phyloP scores from a whole-genome alignment of 228 moss, liverwort and hornwort species.

The Sphagnum fallax region DNA sequence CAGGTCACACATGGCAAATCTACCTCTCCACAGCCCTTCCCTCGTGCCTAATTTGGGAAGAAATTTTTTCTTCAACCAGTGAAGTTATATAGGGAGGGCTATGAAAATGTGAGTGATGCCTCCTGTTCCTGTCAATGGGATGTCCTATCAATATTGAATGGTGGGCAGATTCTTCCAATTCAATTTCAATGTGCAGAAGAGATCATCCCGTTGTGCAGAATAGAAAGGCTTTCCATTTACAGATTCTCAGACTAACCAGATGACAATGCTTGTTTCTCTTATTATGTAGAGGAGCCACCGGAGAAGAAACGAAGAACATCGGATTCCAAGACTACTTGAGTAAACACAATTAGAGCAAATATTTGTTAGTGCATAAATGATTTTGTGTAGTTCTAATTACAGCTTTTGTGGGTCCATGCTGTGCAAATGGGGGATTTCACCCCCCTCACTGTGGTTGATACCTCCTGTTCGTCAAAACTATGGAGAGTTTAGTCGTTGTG shows the following conservation, averaged over 20 bases:
- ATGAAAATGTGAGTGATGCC: neutral
- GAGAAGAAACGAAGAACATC: constrained; percentile 7
- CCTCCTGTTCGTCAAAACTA: too few relatives aligned
- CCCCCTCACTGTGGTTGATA: too few relatives aligned
- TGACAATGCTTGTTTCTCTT: neutral
- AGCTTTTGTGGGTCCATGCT: too few relatives aligned
- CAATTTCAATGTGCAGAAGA: neutral
- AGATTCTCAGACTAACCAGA: neutral
- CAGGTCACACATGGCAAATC: neutral
- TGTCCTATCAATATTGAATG: neutral
- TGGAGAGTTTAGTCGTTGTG: too few relatives aligned
- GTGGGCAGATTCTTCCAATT: too few relatives aligned
- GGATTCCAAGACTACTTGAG: neutral
- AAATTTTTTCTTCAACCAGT: neutral
- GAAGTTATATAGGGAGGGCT: neutral
- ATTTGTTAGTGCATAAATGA: too few relatives aligned
- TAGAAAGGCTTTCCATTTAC: neutral
- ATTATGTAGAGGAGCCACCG: constrained; percentile 6
- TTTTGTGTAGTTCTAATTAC: too few relatives aligned
- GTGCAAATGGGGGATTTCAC: too few relatives aligned
- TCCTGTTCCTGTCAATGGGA: neutral
- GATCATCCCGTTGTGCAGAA: neutral
- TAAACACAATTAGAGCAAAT: too few relatives aligned
- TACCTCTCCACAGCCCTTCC: too few relatives aligned
- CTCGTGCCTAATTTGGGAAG: neutral